Evolutionary conservation across 2,329 filamentous ascomycete genomes (phyloP).

Genomic region (Venturia pyrina): DNA sequence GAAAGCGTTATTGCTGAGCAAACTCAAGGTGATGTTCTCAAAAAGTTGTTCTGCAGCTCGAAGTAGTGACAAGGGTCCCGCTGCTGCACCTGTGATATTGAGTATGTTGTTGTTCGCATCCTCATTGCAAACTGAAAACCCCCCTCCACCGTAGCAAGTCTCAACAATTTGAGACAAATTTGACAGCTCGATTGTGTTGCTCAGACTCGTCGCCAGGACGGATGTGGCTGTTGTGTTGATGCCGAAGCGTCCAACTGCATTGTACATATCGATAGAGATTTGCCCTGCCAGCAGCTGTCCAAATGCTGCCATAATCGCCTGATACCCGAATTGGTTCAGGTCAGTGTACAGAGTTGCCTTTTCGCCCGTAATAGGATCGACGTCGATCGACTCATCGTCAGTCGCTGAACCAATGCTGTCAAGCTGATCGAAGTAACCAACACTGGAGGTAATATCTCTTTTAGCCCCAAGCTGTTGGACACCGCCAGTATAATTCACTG

Average conservation of each 20-base stretch:
- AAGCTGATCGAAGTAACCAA: neutral
- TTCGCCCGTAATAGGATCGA: neutral
- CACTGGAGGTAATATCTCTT: neutral
- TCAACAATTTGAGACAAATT: neutral
- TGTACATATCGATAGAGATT: neutral
- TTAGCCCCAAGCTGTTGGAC: neutral
- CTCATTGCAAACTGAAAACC: neutral
- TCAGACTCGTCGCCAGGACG: neutral
- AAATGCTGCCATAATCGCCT: neutral
- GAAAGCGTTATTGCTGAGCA: neutral
- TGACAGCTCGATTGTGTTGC: neutral
- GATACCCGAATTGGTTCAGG: constrained; percentile 1
- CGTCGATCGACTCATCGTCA: neutral
- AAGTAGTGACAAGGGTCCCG: neutral
- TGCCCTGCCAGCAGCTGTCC: neutral
- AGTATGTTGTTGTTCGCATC: neutral
- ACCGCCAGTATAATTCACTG: neutral
- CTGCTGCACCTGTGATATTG: neutral
- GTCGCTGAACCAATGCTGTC: neutral
- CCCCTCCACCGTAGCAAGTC: neutral
- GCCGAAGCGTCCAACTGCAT: neutral
- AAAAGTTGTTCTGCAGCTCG: neutral
- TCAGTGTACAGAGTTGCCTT: neutral
- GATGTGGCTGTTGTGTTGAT: neutral
- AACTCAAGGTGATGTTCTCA: constrained; percentile 3